Percentiles rank a stretch among this genome's conserved stretches.
Conservation (phyloP, 1,284 basidiomycete genomes). For the Albatrellus sp. region DNA sequence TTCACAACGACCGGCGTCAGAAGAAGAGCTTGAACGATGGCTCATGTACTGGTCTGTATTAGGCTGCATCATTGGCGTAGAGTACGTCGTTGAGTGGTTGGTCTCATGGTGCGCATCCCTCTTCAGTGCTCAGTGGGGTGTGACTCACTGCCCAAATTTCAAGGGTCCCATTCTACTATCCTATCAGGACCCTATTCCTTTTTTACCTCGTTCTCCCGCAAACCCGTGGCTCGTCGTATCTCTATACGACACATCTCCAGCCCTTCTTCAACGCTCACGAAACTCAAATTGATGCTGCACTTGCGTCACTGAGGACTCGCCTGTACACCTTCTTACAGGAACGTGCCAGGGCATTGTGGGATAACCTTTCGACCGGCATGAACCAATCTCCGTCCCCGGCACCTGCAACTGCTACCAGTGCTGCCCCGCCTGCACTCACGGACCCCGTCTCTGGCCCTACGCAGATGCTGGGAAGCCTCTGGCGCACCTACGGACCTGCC, state of each 20-base stretch:
- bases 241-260: conserved; percentile 66
- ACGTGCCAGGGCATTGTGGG: conserved; percentile 50
- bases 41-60: conserved; percentile 87
- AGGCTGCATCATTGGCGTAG: conserved; percentile 61
- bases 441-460: conserved; percentile 52
- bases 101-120: conserved; percentile 52
- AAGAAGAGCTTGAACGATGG: conserved; percentile 74
- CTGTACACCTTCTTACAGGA: conserved; percentile 57
- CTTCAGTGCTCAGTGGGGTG: background rate
- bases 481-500: conserved; percentile 63
- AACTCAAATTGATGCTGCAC: conserved; percentile 64
- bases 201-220: conserved; percentile 87
- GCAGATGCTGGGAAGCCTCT: conserved; percentile 50
- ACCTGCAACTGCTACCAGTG: conserved; percentile 14
- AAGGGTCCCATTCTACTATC: conserved; percentile 84
- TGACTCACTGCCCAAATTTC: background rate
- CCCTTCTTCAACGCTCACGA: conserved; percentile 75
- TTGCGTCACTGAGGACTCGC: conserved; percentile 48
- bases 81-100: conserved; percentile 75
- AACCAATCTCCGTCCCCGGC: conserved; percentile 21
- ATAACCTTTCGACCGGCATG: conserved; percentile 34
- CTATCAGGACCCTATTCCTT: conserved; percentile 73
- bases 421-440: conserved; percentile 32
- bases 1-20: conserved; percentile 65
- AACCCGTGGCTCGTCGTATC: conserved; percentile 70